Evolutionary conservation across 371 early-diverging fungal genomes (phyloP).

Genomic region (Thermomucor indicae-seudaticae): DNA sequence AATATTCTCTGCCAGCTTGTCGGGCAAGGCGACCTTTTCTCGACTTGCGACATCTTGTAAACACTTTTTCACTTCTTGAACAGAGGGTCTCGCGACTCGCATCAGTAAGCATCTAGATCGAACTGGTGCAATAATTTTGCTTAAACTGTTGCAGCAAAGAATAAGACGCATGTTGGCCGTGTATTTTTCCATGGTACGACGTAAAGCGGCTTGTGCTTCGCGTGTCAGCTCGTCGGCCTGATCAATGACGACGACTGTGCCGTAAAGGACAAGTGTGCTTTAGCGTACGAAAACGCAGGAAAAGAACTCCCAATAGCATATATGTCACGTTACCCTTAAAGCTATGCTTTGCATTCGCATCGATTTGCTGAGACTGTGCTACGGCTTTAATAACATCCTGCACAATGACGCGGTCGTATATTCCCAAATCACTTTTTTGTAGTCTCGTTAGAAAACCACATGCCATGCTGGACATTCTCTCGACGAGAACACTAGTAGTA

Average conservation of each 20-base stretch:
- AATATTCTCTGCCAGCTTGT: conserved; percentile 58
- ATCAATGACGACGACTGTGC: conserved; percentile 87
- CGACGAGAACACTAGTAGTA: not conserved
- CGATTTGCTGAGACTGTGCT: conserved; percentile 97
- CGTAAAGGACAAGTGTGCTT: not conserved
- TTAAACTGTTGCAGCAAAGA: conserved; percentile 87
- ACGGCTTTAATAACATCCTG: conserved; percentile 98
- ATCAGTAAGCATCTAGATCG: conserved; percentile 93
- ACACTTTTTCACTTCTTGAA: conserved; percentile 54
- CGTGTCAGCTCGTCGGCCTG: conserved; percentile 93
- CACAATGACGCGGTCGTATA: conserved; percentile 93
- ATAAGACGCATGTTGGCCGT: conserved; percentile 91
- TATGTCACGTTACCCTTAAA: conserved; percentile 73
- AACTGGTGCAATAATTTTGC: conserved; percentile 95
- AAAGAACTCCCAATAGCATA: not conserved
- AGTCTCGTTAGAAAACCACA: no score
- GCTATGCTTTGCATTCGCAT: conserved; percentile 68
- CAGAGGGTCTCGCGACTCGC: conserved; percentile 82
- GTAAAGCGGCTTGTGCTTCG: conserved; percentile 98
- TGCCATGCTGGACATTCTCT: not conserved
- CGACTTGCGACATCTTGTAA: conserved; percentile 71
- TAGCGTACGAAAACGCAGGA: no score
- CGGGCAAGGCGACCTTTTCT: conserved; percentile 74
- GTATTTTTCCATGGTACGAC: conserved; percentile 99
- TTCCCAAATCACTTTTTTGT: conserved; percentile 89